Percentiles rank a stretch among this genome's conserved stretches.
Conservation (phyloP, 495 filamentous ascomycete genomes). For the Astrothelium subdiscretum region DNA sequence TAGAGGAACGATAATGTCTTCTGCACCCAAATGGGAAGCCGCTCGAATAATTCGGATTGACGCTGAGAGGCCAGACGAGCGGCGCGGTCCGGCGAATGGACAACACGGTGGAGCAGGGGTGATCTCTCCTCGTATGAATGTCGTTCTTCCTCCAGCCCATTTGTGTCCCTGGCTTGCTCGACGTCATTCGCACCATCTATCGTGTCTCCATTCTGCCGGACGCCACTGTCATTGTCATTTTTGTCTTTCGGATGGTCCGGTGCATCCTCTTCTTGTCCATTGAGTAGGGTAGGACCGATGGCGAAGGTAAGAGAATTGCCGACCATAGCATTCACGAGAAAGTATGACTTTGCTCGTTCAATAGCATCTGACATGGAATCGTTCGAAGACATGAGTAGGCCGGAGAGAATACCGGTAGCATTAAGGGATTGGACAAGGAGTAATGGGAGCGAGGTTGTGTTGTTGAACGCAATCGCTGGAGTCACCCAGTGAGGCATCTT, state of each 20-base stretch:
- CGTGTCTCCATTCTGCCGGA: conserved; percentile 18
- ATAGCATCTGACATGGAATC: conserved; percentile 42
- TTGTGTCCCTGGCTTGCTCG: conserved; percentile 7
- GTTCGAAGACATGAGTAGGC: conserved; percentile 37
- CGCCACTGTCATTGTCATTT: conserved; percentile 22
- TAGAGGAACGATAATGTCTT: conserved; percentile 35
- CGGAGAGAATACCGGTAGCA: conserved; percentile 49
- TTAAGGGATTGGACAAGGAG: conserved; percentile 54
- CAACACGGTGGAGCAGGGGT: conserved; percentile 32
- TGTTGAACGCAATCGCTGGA: conserved; percentile 63
- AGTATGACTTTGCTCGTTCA: conserved; percentile 57
- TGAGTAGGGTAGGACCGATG: conserved; percentile 49
- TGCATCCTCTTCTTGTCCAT: conserved; percentile 33
- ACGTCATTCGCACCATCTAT: conserved; percentile 18
- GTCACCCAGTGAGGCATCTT: conserved; percentile 55
- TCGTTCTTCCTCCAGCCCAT: conserved; percentile 22
- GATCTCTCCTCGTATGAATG: conserved; percentile 38
- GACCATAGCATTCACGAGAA: conserved; percentile 54
- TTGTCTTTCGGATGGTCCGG: conserved; percentile 19
- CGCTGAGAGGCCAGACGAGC: conserved; percentile 15
- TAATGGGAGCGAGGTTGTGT: conserved; percentile 60
- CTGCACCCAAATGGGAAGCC: conserved; percentile 28
- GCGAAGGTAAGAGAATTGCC: conserved; percentile 53
- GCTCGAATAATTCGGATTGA: conserved; percentile 23
- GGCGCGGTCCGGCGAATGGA: conserved; percentile 16